phyloP scores from a whole-genome alignment of 306 rosid genomes.

The Rosa chinensis region DNA sequence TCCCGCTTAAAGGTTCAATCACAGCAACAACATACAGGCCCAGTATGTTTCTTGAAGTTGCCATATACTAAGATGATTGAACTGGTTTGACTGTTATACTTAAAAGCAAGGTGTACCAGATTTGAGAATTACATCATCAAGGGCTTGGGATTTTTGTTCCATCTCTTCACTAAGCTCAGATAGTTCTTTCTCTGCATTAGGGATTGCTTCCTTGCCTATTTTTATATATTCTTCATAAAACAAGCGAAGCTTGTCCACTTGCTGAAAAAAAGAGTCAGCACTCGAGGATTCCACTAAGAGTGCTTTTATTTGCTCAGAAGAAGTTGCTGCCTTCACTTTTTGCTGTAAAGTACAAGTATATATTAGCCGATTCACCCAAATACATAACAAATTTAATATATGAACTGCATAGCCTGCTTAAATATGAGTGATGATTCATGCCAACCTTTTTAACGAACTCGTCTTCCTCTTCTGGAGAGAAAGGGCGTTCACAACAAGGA shows the following conservation, averaged over 20 bases:
- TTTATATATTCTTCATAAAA: conserved; percentile 82
- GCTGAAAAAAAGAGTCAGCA: conserved; percentile 78
- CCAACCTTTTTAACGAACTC: conserved; percentile 87
- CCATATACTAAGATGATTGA: neutral
- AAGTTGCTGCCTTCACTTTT: conserved; percentile 77
- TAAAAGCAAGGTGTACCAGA: conserved; percentile 28
- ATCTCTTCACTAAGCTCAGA: conserved; percentile 59
- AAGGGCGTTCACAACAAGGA: conserved; percentile 95
- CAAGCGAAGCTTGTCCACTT: conserved; percentile 85
- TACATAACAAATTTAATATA: conserved; percentile 1
- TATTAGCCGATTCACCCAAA: conserved; percentile 29
- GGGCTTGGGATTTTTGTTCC: conserved; percentile 68
- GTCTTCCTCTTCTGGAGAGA: conserved; percentile 92
- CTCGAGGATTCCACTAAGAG: conserved; percentile 66
- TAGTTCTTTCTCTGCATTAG: conserved; percentile 72
- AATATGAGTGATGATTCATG: conserved; percentile 24
- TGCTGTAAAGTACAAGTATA: conserved; percentile 56
- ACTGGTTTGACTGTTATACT: conserved; percentile 6
- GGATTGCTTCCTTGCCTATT: conserved; percentile 72
- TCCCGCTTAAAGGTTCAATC: neutral
- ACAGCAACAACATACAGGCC: conserved; percentile 1
- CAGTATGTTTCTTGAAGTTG: conserved; percentile 8
- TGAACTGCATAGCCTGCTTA: conserved; percentile 2
- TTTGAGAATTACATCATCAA: conserved; percentile 70
- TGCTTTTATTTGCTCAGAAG: conserved; percentile 78